phyloP scores from a whole-genome alignment of 2,329 filamentous ascomycete genomes.

The Monilinia fructigena region DNA sequence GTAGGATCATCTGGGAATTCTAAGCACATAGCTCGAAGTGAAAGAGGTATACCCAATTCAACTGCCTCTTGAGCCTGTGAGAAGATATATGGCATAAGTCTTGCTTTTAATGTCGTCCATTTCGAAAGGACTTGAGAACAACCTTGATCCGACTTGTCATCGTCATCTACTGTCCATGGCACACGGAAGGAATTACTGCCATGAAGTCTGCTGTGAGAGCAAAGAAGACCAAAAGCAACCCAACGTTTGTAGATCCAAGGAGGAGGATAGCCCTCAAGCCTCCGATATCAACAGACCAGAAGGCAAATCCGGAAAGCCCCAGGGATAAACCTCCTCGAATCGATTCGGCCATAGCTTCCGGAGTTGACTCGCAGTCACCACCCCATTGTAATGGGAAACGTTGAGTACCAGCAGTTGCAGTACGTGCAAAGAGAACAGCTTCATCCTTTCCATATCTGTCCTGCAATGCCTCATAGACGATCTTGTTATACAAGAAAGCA shows the following conservation, averaged over 20 bases:
- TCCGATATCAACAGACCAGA: constrained; percentile 62
- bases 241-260: constrained; percentile 63
- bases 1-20: constrained; percentile 62
- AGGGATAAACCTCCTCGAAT: constrained; percentile 57
- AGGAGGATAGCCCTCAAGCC: constrained; percentile 58
- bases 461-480: constrained; percentile 56
- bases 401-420: constrained; percentile 58
- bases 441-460: constrained; percentile 49
- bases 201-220: constrained; percentile 58
- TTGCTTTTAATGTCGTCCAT: constrained; percentile 49
- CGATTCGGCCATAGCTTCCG: constrained; percentile 61
- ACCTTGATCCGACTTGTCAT: constrained; percentile 48
- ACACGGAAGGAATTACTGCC: constrained; percentile 61
- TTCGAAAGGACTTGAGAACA: constrained; percentile 52
- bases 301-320: constrained; percentile 56
- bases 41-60: constrained; percentile 51
- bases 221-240: constrained; percentile 63
- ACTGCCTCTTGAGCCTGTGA: constrained; percentile 51
- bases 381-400: constrained; percentile 61
- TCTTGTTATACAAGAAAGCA: constrained; percentile 59
- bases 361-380: constrained; percentile 62
- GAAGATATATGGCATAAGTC: constrained; percentile 58
- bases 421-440: constrained; percentile 57
- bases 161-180: constrained; percentile 60
- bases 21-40: constrained; percentile 56